Base-by-base conservation (phyloP, 1,139 yeast species). In the Suhomyces atakaporum region DNA sequence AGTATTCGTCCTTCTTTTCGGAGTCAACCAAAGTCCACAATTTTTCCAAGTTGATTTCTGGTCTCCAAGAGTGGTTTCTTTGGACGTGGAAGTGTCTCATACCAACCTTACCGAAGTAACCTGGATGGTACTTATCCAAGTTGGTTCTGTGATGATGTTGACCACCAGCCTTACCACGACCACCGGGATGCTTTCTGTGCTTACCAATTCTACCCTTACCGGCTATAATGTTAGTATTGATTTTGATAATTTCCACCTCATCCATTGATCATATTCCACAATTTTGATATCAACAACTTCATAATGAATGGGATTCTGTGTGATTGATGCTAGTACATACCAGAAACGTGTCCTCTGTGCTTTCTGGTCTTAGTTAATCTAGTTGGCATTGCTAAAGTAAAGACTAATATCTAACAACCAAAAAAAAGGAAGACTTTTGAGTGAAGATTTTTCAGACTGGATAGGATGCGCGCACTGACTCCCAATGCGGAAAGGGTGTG, bases 161-260 rank as follows among this genome's bases (percentile, higher is more conserved):
- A 87, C 99, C 99, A 90, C 99, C 99, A 74, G 99, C 99, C 94
- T 80, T 92, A 92, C 99, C 99, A 81, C 98, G 92, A 81, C 99
- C 99, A 92, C 98, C 98, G 63, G 98, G 97, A 68, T 85, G 92
- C 95, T 94, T 94, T 89, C 98, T 89, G 95, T 94, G 98, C 86
- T 94, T 92, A 78, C 99, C 99, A 77, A 94, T 77, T 83, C 99
- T 94, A 86, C 99, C 99, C 78, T 90, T 85, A 87, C 99, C 99
- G 95, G 97, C 97, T 84, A 62, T 53, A 56, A 28, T 49, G 73
- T 68, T 67, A 67, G 73, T 67, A 51, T 35, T n/a, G 30, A 24
- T 25, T 15, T 5, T 18, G 20, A 18, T 18, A 8, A 18, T 18
- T 6, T 18, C 7, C 7, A 18, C 8, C 7, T 18, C 8, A 6